Evolutionary conservation across 202 grass and related monocot species (phyloP).

Genomic region (Bolboschoenoplectus hybrid): DNA sequence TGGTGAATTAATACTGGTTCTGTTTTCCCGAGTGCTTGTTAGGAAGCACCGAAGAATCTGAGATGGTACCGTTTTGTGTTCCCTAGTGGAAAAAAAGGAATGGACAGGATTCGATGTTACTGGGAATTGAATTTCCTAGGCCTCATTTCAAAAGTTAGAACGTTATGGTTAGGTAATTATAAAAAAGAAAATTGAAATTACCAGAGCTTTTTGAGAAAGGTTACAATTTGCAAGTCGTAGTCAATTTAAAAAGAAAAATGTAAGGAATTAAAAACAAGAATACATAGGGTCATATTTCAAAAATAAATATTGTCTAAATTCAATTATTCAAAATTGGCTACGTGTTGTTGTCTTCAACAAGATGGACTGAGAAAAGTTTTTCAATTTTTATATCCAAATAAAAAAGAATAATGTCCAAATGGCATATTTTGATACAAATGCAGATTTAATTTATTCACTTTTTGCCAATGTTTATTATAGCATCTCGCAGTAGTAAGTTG

Average conservation of each 20-base stretch:
- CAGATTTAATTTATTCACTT: background rate
- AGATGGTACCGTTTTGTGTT: background rate
- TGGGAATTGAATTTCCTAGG: background rate
- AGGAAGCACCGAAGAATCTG: background rate
- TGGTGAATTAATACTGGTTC: conserved; percentile 4
- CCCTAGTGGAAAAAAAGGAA: background rate
- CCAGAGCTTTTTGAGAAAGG: background rate
- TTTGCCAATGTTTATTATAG: background rate
- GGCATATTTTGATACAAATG: background rate
- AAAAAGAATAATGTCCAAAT: background rate
- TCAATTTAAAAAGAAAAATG: background rate
- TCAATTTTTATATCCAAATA: background rate
- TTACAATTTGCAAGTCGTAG: background rate
- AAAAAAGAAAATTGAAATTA: background rate
- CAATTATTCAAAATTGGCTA: background rate
- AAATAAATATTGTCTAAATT: background rate
- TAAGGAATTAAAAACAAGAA: background rate
- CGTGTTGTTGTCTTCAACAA: background rate
- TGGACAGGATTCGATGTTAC: background rate
- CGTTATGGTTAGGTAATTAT: background rate
- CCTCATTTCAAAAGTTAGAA: background rate
- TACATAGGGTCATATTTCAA: background rate
- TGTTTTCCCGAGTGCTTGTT: background rate
- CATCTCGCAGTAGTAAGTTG: background rate
- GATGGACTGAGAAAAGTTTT: background rate